These are phyloP conservation scores for Hypoxylon perforatum DNA, from an alignment of 495 filamentous ascomycete species.

Conservation along the genomic window DNA sequence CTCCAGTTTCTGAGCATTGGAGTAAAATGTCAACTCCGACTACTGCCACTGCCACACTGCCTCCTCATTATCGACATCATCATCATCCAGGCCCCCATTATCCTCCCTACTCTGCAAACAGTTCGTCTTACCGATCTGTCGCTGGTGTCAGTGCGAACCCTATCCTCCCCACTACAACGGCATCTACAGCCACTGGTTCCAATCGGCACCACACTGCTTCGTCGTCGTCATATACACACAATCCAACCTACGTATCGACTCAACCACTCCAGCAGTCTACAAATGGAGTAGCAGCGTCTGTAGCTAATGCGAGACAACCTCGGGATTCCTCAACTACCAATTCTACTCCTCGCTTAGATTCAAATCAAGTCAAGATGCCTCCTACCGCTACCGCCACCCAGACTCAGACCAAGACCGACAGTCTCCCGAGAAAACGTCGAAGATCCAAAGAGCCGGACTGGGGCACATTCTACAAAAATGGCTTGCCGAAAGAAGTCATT, in stretches of 20 bases:
- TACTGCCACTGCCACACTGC: slow-evolving; percentile 79
- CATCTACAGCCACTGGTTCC: slow-evolving; percentile 57
- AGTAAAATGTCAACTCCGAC: slow-evolving; percentile 84
- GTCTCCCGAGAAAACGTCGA: slow-evolving; percentile 62
- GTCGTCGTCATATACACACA: slow-evolving; percentile 47
- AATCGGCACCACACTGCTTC: slow-evolving; percentile 54
- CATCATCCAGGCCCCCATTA: slow-evolving; percentile 79
- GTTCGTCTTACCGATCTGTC: slow-evolving; percentile 62
- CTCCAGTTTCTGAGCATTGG: slow-evolving; percentile 28
- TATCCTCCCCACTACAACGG: slow-evolving; percentile 60
- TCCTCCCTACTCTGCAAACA: slow-evolving; percentile 53
- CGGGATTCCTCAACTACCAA: slow-evolving; percentile 46
- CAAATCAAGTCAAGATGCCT: slow-evolving; percentile 51
- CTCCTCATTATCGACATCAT: slow-evolving; percentile 61
- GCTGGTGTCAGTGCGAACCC: slow-evolving; percentile 52
- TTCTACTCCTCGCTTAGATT: slow-evolving; percentile 44
- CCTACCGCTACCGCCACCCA: slow-evolving; percentile 46
- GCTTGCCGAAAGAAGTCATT: slow-evolving; percentile 91
- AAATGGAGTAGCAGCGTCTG: slow-evolving; percentile 54
- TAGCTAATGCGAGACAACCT: slow-evolving; percentile 46
- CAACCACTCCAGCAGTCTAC: slow-evolving; percentile 34
- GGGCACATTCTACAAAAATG: slow-evolving; percentile 92
- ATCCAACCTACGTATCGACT: slow-evolving; percentile 28
- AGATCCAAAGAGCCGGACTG: slow-evolving; percentile 80
- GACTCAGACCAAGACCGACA: slow-evolving; percentile 35